Evolutionary conservation across 1,284 basidiomycete genomes (phyloP), one percentile per base, ranked within the genome.

Genomic region (Sphaerobolus stellatus): DNA sequence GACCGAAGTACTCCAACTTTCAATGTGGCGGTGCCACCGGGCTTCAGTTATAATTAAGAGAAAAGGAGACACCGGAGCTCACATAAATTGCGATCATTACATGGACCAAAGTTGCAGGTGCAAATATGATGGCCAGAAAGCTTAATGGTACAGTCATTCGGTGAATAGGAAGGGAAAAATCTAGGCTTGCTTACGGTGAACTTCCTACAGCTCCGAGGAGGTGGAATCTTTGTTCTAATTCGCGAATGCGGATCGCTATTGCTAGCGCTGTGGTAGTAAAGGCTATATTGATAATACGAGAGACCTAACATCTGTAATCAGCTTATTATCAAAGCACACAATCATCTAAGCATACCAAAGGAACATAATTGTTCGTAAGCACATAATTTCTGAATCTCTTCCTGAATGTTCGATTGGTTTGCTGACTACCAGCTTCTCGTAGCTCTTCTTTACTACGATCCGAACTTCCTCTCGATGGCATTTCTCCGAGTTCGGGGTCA

Each of bases 1-100:
- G 83, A 41, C 93, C 90, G 67, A 94, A 93, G 71, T 96, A 96
- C 72, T 96, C 93, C 52, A 92, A 76, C 90, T 92, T 65, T 36
- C 25, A 20, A 36, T 11, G 33, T 11, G 18, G 33, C 33, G 18
- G 33, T 11, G 29, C 18, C 22, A 20, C 29, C 30, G n/a, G 31
- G 38, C 31, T 9, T 43, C 6, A 40, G 14, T 50, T 41, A 5
- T 50, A 36, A 24, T 18, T 3, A 36, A 25, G 20, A 4, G 11
- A 7, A 41, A 30, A 11, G 36, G 8, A 31, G 49, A 7, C 41
- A 44, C 16, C 50, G 24, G 48, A 45, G 74, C 86, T 57, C 68
- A 90, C 90, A 68, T 91, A 92, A 60, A 94, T 84, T 34, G 90
- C 88, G 44, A 81, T 73, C 76, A 94, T 84, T 59, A 95, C 92